Base-by-base conservation (phyloP, 768 basidiomycete genomes). In the Asterophora lycoperdoides region DNA sequence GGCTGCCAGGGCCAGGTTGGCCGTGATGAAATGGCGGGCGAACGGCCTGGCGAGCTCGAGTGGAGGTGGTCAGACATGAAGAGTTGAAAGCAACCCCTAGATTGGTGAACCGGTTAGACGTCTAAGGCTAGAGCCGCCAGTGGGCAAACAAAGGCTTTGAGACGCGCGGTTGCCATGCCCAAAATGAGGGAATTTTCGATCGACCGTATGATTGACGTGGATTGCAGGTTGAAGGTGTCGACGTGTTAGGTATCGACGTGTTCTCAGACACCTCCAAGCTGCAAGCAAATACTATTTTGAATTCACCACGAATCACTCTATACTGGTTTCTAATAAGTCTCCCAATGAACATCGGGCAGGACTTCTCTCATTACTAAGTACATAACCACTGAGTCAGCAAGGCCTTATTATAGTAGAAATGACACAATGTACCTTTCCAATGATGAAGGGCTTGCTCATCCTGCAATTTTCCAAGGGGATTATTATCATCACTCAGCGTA, bases 321-420 rank as follows among this genome's bases (percentile, higher is more conserved):
- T 3, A 23, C 23, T 23, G 23, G 23, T 23, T 23, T 3, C 23
- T 68, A 92, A 64, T 83, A 91, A 5, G 83, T 85, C 66, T 89
- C 85, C 89, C 89, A 92, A 53, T 85, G 71, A 10, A 77, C 56
- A 51, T 86, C 78, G 0, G 84, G 80, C 54, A 93, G 59, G n/a
- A 89, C 77, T 28, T 81, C 67, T 48, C 88, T 78, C 89, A 94
- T 93, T 29, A 90, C 85, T 86, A 49, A 2, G 15, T 10, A 37
- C 32, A 13, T 41, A 33, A 41, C 51, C 52, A n/a, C n/a, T n/a
- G n/a, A 53, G 49, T 42, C 17, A 55, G 32, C 23, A 26, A 44
- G 13, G 29, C 7, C 14, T 11, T 23, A 23, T 23, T 23, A 37
- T 3, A 14, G 20, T 13, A n/a, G 8, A 32, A 46, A 56, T 42